phyloP scores from a whole-genome alignment of 352 stramenopile species.

The Phytopythium aichiense region DNA sequence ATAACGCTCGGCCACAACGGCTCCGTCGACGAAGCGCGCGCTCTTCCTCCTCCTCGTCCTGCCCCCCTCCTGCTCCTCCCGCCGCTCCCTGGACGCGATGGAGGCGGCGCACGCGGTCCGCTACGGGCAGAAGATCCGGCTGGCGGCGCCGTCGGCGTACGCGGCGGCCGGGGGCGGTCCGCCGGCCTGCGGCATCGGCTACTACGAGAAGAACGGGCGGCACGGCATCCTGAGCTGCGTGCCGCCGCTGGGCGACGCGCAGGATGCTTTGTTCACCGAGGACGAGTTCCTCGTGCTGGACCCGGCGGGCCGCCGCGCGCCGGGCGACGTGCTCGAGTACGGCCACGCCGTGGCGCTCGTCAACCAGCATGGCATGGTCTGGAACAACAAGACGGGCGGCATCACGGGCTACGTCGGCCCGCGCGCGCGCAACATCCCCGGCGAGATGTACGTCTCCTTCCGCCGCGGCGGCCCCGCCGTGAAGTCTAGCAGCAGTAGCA shows the following conservation, averaged over 20 bases:
- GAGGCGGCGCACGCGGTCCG: slow-evolving; percentile 36
- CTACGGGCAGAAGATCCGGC: slow-evolving; percentile 69
- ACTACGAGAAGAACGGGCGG: slow-evolving; percentile 86
- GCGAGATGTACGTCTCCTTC: slow-evolving; percentile 81
- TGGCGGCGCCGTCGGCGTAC: slow-evolving; percentile 58
- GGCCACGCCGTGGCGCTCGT: slow-evolving; percentile 74
- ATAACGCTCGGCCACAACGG: not conserved
- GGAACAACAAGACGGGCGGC: slow-evolving; percentile 87
- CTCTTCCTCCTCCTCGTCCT: not conserved
- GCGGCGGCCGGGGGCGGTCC: slow-evolving; percentile 6
- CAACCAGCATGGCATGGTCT: slow-evolving; percentile 82
- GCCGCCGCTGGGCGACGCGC: slow-evolving; percentile 63
- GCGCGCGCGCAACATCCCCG: slow-evolving; percentile 51
- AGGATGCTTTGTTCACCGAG: slow-evolving; percentile 75
- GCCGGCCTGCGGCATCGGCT: slow-evolving; percentile 49
- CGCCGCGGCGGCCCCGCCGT: slow-evolving; percentile 17
- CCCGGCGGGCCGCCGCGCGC: slow-evolving; percentile 35
- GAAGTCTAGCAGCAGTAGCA: slow-evolving; percentile 12
- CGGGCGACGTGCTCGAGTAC: slow-evolving; percentile 59
- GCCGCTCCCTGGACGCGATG: not conserved
- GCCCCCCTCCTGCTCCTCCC: not conserved
- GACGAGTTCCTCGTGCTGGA: slow-evolving; percentile 81
- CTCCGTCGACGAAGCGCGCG: not conserved
- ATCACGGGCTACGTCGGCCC: slow-evolving; percentile 84
- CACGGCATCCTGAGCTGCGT: slow-evolving; percentile 83